Evolutionary conservation across 2,329 filamentous ascomycete genomes (phyloP).

Genomic region (Pseudogymnoascus verrucosus): DNA sequence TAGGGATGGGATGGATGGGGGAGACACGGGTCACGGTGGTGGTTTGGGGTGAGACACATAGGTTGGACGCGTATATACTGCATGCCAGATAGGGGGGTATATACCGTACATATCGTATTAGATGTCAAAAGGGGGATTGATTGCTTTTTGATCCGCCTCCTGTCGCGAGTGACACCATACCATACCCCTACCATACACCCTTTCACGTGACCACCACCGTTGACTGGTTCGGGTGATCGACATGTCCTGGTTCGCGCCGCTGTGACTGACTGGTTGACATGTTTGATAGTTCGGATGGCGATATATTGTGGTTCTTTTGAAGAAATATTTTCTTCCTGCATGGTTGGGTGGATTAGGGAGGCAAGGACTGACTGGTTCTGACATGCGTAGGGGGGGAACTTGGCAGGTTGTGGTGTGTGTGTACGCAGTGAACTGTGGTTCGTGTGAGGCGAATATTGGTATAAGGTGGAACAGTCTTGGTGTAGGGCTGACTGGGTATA

Average conservation of each 20-base stretch:
- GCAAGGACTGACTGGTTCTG: neutral
- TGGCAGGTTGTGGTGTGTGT: neutral
- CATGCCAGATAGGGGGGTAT: neutral
- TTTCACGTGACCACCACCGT: neutral
- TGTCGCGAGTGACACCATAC: neutral
- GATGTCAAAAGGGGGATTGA: neutral
- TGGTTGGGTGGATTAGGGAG: neutral
- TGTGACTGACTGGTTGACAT: neutral
- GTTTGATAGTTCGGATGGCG: neutral
- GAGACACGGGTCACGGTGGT: neutral
- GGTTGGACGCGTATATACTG: neutral
- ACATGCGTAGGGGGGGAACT: neutral
- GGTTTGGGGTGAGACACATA: neutral
- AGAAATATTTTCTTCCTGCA: neutral
- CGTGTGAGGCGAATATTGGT: too few relatives aligned
- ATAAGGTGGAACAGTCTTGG: neutral
- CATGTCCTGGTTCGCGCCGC: neutral
- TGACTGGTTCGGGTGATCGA: neutral
- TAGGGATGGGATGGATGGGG: neutral
- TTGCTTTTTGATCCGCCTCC: neutral
- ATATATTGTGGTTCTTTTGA: neutral
- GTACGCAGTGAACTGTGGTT: neutral
- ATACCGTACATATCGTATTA: neutral
- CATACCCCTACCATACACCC: too few relatives aligned
- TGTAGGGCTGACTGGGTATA: neutral